Evolutionary conservation across 106 monocot genomes (phyloP).

Genomic region (Allium cepa): DNA sequence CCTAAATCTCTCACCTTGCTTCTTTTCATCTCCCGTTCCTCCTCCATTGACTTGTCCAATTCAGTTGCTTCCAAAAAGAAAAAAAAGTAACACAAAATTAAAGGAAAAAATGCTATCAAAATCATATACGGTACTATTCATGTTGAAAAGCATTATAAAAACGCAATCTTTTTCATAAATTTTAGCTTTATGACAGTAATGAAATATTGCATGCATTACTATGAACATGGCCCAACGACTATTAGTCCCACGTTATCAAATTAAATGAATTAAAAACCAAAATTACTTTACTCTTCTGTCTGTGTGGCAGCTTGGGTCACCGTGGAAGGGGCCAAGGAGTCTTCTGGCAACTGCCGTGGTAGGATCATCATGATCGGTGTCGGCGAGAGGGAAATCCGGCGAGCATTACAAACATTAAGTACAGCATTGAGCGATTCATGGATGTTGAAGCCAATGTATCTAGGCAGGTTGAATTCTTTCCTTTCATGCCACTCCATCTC

Average conservation of each 20-base stretch:
- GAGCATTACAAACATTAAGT: conserved; percentile 39
- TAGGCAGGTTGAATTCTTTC: conserved; percentile 38
- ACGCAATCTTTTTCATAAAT: background rate
- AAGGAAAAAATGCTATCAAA: conserved; percentile 3
- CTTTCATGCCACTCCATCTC: conserved; percentile 35
- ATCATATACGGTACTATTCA: background rate
- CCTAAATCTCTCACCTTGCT: conserved; percentile 32
- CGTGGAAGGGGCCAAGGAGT: background rate
- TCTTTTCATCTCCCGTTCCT: conserved; percentile 22
- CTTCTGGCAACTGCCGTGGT: no score
- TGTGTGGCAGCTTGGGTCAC: background rate
- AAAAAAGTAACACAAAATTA: no score
- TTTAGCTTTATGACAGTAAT: background rate
- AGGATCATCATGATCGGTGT: conserved; percentile 3
- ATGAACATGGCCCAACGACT: background rate
- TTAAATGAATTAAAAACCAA: background rate
- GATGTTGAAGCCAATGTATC: conserved; percentile 65
- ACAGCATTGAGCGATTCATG: conserved; percentile 67
- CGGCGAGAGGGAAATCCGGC: conserved; percentile 13
- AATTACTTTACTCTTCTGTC: background rate
- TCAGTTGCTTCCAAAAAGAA: conserved; percentile 10
- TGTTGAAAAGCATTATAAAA: background rate
- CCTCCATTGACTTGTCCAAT: conserved; percentile 28
- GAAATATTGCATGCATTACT: background rate
- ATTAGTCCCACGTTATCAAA: background rate